A percentile compares a stretch with the other conserved stretches of the same genome.
phyloP scores from a whole-genome alignment of 495 filamentous ascomycete species.

The Penicillium goetzii region DNA sequence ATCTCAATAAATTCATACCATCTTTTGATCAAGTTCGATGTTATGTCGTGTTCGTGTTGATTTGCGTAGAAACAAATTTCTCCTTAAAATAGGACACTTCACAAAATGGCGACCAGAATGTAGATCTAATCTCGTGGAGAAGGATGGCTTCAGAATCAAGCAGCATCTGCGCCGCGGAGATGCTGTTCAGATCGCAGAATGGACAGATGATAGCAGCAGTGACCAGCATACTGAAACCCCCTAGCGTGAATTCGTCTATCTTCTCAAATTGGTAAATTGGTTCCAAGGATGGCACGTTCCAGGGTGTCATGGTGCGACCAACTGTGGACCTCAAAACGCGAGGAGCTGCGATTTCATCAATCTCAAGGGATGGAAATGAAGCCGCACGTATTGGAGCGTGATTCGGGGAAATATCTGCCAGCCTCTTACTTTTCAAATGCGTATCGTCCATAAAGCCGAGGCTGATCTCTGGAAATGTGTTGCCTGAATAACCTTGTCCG shows the following conservation, averaged over 20 bases:
- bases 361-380: neutral
- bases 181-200: neutral
- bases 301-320: conserved; percentile 1
- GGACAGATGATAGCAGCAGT: neutral
- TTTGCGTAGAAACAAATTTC: neutral
- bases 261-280: neutral
- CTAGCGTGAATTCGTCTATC: neutral
- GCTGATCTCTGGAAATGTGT: neutral
- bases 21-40: neutral
- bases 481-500: neutral
- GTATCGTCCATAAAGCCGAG: neutral
- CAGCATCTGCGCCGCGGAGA: neutral
- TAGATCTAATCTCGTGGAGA: neutral
- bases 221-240: neutral
- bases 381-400: neutral
- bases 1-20: neutral
- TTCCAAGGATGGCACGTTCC: neutral
- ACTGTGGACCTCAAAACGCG: neutral
- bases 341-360: neutral
- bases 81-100: neutral
- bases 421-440: neutral
- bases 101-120: neutral
- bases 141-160: neutral
- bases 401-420: neutral
- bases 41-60: neutral